Percentiles rank a stretch among this genome's conserved stretches.
phyloP scores from a whole-genome alignment of 2,329 filamentous ascomycete species.

The Calonectria montana region DNA sequence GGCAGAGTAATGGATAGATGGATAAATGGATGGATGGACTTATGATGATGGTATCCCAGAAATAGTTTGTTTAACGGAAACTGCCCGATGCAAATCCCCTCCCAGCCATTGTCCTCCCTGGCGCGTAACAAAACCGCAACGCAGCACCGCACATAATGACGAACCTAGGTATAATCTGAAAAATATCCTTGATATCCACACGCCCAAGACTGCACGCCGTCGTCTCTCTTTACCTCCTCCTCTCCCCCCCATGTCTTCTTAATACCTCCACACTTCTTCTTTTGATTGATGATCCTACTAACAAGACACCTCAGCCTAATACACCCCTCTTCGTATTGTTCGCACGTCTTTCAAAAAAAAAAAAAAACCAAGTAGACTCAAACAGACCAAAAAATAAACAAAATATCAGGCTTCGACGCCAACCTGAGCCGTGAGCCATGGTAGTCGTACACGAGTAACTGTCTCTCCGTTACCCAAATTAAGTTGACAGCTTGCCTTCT shows the following conservation, averaged over 20 bases:
- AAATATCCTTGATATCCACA: constrained; percentile 34
- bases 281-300: constrained; percentile 4
- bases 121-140: constrained; percentile 7
- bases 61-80: constrained; percentile 20
- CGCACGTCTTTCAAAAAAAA: constrained; percentile 32
- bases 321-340: constrained; percentile 26
- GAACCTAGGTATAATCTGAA: constrained; percentile 44
- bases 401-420: constrained; percentile 35
- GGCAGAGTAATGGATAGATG: background rate
- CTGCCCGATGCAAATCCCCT: constrained; percentile 25
- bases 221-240: background rate
- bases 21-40: background rate
- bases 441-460: constrained; percentile 50
- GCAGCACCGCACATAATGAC: constrained; percentile 8
- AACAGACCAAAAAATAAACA: constrained; percentile 22
- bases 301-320: constrained; percentile 22
- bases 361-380: constrained; percentile 26
- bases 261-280: constrained; percentile 26
- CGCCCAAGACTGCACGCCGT: constrained; percentile 31
- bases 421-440: constrained; percentile 37
- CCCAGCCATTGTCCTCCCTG: constrained; percentile 1
- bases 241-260: constrained; percentile 21
- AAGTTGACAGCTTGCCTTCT: constrained; percentile 30
- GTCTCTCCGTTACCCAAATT: constrained; percentile 47
- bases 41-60: constrained; percentile 13